Evolutionary conservation across 2,329 filamentous ascomycete genomes (phyloP).

Genomic region (Lecanosticta acicola): DNA sequence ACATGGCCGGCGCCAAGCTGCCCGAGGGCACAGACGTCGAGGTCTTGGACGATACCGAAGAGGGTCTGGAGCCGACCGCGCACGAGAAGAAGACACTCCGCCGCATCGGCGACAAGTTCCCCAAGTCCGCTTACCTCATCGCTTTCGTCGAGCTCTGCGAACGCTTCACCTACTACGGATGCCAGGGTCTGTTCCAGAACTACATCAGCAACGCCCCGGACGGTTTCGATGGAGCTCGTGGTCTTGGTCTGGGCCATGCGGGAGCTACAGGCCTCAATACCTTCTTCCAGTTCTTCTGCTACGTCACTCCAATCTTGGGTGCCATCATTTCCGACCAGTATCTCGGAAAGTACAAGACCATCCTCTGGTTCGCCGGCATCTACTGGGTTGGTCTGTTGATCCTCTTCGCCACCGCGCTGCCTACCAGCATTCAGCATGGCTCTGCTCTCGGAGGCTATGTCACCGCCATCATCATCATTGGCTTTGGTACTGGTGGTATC

Average conservation of each 20-base stretch:
- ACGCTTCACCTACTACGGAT: conserved; percentile 39
- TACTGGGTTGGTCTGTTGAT: conserved; percentile 63
- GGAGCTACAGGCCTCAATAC: conserved; percentile 40
- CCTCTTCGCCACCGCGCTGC: conserved; percentile 60
- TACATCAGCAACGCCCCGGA: conserved; percentile 43
- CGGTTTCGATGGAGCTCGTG: conserved; percentile 37
- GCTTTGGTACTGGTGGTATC: conserved; percentile 73
- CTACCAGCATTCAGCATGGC: conserved; percentile 55
- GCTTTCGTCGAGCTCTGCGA: conserved; percentile 48
- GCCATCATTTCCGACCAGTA: conserved; percentile 60
- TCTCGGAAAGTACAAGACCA: conserved; percentile 64
- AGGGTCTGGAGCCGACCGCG: conserved; percentile 38
- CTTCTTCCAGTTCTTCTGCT: conserved; percentile 47
- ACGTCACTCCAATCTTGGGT: conserved; percentile 42
- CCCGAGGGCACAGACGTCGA: conserved; percentile 13
- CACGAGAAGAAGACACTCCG: conserved; percentile 41
- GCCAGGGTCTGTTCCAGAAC: conserved; percentile 46
- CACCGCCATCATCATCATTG: conserved; percentile 61
- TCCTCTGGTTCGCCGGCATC: conserved; percentile 58
- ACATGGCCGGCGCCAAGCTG: conserved; percentile 20
- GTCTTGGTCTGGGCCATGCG: conserved; percentile 37
- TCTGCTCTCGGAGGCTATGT: conserved; percentile 59
- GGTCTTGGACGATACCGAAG: conserved; percentile 16
- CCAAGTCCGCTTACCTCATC: conserved; percentile 44
- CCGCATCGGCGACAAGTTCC: conserved; percentile 44